Evolutionary conservation across 805 yeast genomes (phyloP).

Genomic region (Candida stauntonica): DNA sequence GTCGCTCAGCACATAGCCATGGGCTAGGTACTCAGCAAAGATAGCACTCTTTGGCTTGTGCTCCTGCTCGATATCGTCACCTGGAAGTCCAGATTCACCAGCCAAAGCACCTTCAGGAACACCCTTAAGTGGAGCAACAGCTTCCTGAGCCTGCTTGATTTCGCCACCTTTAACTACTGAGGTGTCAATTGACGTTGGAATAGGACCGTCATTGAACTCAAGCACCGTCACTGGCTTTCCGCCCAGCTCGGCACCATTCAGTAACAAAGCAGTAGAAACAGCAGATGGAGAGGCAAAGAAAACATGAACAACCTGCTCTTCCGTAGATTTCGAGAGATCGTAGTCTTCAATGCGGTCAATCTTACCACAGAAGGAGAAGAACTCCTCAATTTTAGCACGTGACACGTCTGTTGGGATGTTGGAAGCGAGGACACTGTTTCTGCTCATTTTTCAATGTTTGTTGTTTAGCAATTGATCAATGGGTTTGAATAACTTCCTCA

Average conservation of each 20-base stretch:
- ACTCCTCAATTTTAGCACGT: slow-evolving; percentile 51
- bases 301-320: slow-evolving; percentile 34
- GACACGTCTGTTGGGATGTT: slow-evolving; percentile 49
- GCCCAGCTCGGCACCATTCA: slow-evolving; percentile 71
- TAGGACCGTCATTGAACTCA: slow-evolving; percentile 24
- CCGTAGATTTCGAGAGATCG: slow-evolving; percentile 6
- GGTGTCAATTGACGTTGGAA: slow-evolving; percentile 20
- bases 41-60: slow-evolving; percentile 72
- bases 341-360: slow-evolving; percentile 28
- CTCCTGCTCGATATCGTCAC: slow-evolving; percentile 68
- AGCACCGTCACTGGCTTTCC: slow-evolving; percentile 48
- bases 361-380: slow-evolving; percentile 73
- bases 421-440: slow-evolving; percentile 41
- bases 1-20: slow-evolving; percentile 70
- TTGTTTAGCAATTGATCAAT: too few relatives aligned
- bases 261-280: slow-evolving; percentile 61
- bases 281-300: slow-evolving; percentile 57
- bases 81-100: slow-evolving; percentile 9
- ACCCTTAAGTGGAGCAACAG: slow-evolving; percentile 9
- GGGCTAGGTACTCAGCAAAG: slow-evolving; percentile 68
- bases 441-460: slow-evolving; percentile 6
- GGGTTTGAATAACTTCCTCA: background rate
- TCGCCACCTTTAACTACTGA: slow-evolving; percentile 7
- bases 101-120: slow-evolving; percentile 3
- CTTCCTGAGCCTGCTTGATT: slow-evolving; percentile 7